phyloP scores from a whole-genome alignment of 2,329 filamentous ascomycete species.

The Venturia nashicola region DNA sequence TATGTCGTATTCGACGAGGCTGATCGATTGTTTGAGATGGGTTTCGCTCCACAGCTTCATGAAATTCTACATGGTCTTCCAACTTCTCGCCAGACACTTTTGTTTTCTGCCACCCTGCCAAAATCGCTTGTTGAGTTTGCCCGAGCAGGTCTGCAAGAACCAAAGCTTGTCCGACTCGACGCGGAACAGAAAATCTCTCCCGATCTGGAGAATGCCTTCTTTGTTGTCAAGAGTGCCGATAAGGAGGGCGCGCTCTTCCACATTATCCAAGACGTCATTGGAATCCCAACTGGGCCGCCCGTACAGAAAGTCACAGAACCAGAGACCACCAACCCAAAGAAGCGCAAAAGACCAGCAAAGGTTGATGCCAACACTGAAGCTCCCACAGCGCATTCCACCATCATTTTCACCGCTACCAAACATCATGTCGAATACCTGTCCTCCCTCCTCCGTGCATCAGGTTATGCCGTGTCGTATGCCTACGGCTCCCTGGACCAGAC shows the following conservation, averaged over 20 bases:
- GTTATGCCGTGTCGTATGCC: conserved; percentile 84
- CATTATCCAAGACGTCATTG: conserved; percentile 81
- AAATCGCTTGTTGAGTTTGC: conserved; percentile 95
- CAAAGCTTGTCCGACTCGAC: conserved; percentile 78
- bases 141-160: conserved; percentile 82
- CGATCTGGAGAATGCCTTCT: conserved; percentile 90
- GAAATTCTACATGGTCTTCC: conserved; percentile 89
- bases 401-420: conserved; percentile 89
- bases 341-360: conserved; percentile 53
- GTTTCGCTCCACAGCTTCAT: conserved; percentile 82
- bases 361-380: conserved; percentile 40
- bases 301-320: conserved; percentile 32
- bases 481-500: conserved; percentile 93
- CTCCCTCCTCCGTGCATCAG: conserved; percentile 63
- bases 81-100: conserved; percentile 69
- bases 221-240: conserved; percentile 80
- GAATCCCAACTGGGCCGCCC: conserved; percentile 60
- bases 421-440: conserved; percentile 94
- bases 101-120: conserved; percentile 92
- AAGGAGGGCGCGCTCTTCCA: conserved; percentile 89
- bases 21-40: conserved; percentile 96
- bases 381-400: conserved; percentile 82
- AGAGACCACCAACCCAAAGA: conserved; percentile 39
- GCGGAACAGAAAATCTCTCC: conserved; percentile 93
- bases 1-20: conserved; percentile 98